phyloP scores from a whole-genome alignment of 768 basidiomycete species.

The Mrakia frigida region DNA sequence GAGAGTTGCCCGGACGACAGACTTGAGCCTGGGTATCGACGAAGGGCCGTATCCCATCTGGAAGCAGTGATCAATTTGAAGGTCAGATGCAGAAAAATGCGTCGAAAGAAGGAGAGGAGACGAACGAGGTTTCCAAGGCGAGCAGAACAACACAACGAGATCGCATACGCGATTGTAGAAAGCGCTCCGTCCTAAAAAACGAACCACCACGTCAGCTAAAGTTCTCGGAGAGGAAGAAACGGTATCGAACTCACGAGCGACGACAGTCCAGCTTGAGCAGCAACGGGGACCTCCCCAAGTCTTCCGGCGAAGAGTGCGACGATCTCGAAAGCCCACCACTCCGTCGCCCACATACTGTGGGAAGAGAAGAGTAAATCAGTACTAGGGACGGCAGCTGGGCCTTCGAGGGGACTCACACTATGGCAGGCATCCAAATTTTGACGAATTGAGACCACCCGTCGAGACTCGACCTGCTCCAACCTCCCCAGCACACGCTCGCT shows the following conservation, averaged over 20 bases:
- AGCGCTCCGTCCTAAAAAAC: conserved; percentile 37
- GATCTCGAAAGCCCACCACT: conserved; percentile 80
- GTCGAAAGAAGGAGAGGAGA: background rate
- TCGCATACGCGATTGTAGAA: conserved; percentile 72
- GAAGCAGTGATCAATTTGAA: background rate
- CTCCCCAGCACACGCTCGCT: conserved; percentile 50
- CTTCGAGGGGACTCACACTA: conserved; percentile 38
- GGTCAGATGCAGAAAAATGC: background rate
- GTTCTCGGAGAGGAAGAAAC: background rate
- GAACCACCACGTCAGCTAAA: background rate
- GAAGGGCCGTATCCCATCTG: conserved; percentile 51
- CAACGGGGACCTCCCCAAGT: conserved; percentile 61
- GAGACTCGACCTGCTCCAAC: conserved; percentile 39
- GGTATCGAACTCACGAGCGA: background rate
- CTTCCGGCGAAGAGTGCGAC: conserved; percentile 71
- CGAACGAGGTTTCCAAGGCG: conserved; percentile 63
- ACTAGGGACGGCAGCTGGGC: background rate
- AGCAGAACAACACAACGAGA: conserved; percentile 61
- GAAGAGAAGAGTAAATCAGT: background rate
- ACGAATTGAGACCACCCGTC: conserved; percentile 49
- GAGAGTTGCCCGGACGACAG: conserved; percentile 60
- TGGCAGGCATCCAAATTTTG: conserved; percentile 66
- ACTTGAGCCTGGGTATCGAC: conserved; percentile 53
- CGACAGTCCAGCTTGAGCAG: conserved; percentile 56
- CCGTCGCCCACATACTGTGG: conserved; percentile 62